Conservation (phyloP, 108 stramenopile species). For the Nitzschia sp. region DNA sequence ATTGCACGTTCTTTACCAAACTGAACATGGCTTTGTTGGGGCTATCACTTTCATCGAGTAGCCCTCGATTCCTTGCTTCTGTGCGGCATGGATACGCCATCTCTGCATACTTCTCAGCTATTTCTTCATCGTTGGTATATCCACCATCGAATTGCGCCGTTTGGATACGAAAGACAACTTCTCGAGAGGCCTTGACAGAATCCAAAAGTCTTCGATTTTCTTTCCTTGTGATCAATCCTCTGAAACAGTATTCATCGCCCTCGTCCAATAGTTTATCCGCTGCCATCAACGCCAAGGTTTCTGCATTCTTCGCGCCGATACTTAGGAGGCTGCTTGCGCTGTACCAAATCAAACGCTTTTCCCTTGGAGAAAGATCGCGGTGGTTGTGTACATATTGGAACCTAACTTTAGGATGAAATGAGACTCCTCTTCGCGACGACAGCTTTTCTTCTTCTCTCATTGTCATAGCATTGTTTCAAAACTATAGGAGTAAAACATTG, state of each 20-base stretch:
- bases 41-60: neutral
- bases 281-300: slow-evolving; percentile 1
- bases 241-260: neutral
- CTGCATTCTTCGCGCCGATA: neutral
- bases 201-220: neutral
- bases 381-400: neutral
- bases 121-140: neutral
- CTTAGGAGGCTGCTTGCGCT: neutral
- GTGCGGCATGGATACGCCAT: neutral
- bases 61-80: neutral
- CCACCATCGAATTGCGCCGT: neutral
- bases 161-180: neutral
- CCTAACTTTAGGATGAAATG: neutral
- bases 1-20: too few relatives aligned
- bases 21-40: neutral
- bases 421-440: neutral
- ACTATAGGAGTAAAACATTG: too few relatives aligned
- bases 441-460: too few relatives aligned
- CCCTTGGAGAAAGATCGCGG: neutral
- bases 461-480: too few relatives aligned
- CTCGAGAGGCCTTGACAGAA: neutral
- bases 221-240: neutral
- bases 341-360: neutral
- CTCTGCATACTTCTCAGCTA: neutral
- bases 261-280: neutral